Evolutionary conservation across 2,329 filamentous ascomycete species (phyloP), one percentile per base, ranked within the genome.

Genomic region (Aspergillus melleus): DNA sequence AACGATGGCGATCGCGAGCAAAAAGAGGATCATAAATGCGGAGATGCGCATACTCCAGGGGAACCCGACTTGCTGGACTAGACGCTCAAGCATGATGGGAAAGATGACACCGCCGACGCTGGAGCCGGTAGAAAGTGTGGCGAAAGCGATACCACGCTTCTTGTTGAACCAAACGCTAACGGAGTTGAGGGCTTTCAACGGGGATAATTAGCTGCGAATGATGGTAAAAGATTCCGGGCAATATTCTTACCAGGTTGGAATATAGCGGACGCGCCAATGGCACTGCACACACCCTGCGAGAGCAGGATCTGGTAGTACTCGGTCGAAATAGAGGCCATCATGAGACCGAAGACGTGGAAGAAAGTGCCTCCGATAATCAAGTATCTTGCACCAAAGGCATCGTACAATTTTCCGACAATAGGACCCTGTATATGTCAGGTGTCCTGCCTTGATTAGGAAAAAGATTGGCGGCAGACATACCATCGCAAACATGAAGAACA

Each of bases 391-490:
- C 88, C 88, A 58, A 86, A 84, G 58, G 78, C 83, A 66, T 91
- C 89, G 64, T 83, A 89, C 0, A 88, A 51, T 46, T 83, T 84
- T 1, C 88, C 88, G n/a, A 87, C 81, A 8, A 90, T 66, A 0
- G 86, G 86, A 0, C 87, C 86, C 64, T 68, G 39, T 65, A 74
- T 70, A 6, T 8, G 14, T 42, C 36, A 42, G 36, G 5, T 16
- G n/a, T 14, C 0, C 1, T 6, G 5, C 36, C 16, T 6, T n/a
- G 16, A n/a, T 42, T n/a, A n/a, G 6, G 32, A 67, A 72, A 14
- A 8, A 9, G n/a, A 29, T 29, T 29, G 26, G 26, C 26, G 68
- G 81, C 12, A 29, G 20, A 53, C 63, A 11, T 50, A 68, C 67
- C 16, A 62, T 64, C n/a, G 67, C 65, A 56, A 69, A 69, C 68